These are phyloP conservation scores for Coniochaeta ligniaria DNA, from an alignment of 2,329 filamentous ascomycete species.

Conservation along the genomic window DNA sequence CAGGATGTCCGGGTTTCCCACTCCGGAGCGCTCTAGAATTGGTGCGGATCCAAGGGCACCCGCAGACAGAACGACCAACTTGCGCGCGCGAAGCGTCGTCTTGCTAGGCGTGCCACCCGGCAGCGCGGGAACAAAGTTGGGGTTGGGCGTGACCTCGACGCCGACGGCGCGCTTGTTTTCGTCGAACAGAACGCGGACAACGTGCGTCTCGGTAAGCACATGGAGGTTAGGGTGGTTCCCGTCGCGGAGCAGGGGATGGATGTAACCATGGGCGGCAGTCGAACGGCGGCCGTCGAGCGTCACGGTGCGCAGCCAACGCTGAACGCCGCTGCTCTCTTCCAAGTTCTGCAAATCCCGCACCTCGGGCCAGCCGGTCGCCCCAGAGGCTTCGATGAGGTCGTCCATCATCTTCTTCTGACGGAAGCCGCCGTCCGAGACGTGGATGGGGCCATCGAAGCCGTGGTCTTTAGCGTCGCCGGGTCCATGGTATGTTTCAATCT, in stretches of 20 bases:
- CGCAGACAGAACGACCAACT: slow-evolving; percentile 41
- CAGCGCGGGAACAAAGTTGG: slow-evolving; percentile 26
- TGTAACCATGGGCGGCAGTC: slow-evolving; percentile 20
- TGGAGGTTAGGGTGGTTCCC: slow-evolving; percentile 21
- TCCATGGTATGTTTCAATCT: slow-evolving; percentile 16
- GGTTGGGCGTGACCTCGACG: slow-evolving; percentile 46
- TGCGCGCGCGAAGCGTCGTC: slow-evolving; percentile 39
- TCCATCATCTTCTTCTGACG: slow-evolving; percentile 25
- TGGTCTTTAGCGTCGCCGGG: slow-evolving; percentile 24
- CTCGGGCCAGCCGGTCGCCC: slow-evolving; percentile 35
- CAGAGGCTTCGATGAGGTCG: slow-evolving; percentile 37
- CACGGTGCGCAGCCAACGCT: slow-evolving; percentile 15
- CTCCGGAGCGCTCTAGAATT: slow-evolving; percentile 55
- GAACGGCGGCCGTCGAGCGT: slow-evolving; percentile 28
- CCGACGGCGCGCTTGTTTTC: slow-evolving; percentile 42
- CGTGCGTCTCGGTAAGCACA: slow-evolving; percentile 22
- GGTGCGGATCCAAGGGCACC: slow-evolving; percentile 46
- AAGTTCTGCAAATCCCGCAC: slow-evolving; percentile 43
- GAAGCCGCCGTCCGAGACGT: slow-evolving; percentile 39
- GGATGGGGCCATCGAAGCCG: slow-evolving; percentile 38
- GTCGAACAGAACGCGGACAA: slow-evolving; percentile 44
- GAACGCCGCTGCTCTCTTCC: slow-evolving; percentile 27
- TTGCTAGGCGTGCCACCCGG: slow-evolving; percentile 16
- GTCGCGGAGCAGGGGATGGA: slow-evolving; percentile 21
- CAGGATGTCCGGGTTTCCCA: slow-evolving; percentile 43